phyloP scores from a whole-genome alignment of 495 filamentous ascomycete genomes.

The Apiosordaria backusii region DNA sequence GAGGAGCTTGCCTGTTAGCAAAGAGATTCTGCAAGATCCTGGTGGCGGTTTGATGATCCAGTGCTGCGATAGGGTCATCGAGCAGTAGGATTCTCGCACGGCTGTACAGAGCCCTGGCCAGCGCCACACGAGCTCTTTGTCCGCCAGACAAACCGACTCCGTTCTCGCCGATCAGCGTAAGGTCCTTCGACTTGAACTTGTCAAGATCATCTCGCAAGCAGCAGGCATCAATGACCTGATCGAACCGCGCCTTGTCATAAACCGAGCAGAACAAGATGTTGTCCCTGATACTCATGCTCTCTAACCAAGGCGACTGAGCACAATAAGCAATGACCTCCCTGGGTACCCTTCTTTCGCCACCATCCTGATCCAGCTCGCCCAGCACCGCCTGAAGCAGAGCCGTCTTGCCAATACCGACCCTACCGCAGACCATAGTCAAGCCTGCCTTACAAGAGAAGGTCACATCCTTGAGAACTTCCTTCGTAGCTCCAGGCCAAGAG shows the following conservation, averaged over 20 bases:
- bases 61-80: constrained; percentile 92
- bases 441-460: constrained; percentile 59
- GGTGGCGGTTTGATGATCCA: constrained; percentile 83
- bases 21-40: constrained; percentile 67
- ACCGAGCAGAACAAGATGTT: constrained; percentile 76
- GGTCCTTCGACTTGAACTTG: constrained; percentile 85
- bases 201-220: constrained; percentile 88
- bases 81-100: constrained; percentile 85
- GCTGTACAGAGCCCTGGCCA: constrained; percentile 92
- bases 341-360: constrained; percentile 56
- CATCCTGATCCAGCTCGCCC: constrained; percentile 68
- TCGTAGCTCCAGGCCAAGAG: constrained; percentile 65
- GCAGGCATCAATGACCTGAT: constrained; percentile 84
- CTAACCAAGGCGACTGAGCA: constrained; percentile 82
- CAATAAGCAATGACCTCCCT: constrained; percentile 75
- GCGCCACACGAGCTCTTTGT: constrained; percentile 86
- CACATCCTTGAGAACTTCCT: constrained; percentile 61
- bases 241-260: constrained; percentile 77
- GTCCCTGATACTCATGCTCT: constrained; percentile 84
- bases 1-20: constrained; percentile 43
- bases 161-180: constrained; percentile 91
- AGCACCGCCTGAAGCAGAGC: constrained; percentile 74
- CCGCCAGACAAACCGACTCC: constrained; percentile 95
- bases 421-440: constrained; percentile 61
- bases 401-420: constrained; percentile 77